Percentiles rank a stretch among this genome's conserved stretches.
phyloP scores from a whole-genome alignment of 352 stramenopile genomes.

The Phytopythium boreale region DNA sequence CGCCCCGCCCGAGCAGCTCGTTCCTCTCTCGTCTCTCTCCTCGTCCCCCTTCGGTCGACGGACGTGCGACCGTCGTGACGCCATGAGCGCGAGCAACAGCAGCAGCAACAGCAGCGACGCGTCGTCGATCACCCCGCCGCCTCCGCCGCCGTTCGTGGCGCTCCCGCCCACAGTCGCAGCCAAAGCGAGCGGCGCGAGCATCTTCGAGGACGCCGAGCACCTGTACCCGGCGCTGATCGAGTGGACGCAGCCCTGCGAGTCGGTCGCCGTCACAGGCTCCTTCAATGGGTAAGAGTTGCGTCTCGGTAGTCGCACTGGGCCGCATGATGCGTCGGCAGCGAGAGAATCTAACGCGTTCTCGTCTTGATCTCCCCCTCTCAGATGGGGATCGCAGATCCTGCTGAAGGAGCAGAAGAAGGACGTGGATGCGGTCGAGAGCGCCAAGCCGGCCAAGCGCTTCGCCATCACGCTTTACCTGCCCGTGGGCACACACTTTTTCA shows the following conservation, averaged over 20 bases:
- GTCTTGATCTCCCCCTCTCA: constrained; percentile 10
- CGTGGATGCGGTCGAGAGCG: background rate
- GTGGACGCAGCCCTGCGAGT: constrained; percentile 48
- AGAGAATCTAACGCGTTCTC: background rate
- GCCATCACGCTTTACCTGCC: constrained; percentile 57
- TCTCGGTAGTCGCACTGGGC: background rate
- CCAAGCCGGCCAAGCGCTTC: constrained; percentile 11
- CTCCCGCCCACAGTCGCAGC: constrained; percentile 2
- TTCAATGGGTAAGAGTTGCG: constrained; percentile 69
- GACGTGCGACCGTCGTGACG: background rate
- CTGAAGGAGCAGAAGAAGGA: constrained; percentile 34
- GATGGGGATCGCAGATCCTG: constrained; percentile 76
- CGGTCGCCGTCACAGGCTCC: constrained; percentile 67
- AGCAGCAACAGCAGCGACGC: constrained; percentile 2
- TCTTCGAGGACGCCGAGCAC: constrained; percentile 44
- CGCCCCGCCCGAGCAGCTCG: background rate
- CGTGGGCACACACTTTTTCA: constrained; percentile 71
- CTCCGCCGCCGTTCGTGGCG: background rate
- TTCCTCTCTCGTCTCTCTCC: background rate
- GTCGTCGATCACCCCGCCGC: background rate
- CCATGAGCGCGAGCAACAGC: background rate
- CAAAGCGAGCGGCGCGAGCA: constrained; percentile 20
- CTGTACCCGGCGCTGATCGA: constrained; percentile 60
- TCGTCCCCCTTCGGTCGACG: background rate
- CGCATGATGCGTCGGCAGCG: background rate